Percentiles rank a stretch among this genome's conserved stretches.
Conservation (phyloP, 305 asterid species). For the Solanum hybrid region DNA sequence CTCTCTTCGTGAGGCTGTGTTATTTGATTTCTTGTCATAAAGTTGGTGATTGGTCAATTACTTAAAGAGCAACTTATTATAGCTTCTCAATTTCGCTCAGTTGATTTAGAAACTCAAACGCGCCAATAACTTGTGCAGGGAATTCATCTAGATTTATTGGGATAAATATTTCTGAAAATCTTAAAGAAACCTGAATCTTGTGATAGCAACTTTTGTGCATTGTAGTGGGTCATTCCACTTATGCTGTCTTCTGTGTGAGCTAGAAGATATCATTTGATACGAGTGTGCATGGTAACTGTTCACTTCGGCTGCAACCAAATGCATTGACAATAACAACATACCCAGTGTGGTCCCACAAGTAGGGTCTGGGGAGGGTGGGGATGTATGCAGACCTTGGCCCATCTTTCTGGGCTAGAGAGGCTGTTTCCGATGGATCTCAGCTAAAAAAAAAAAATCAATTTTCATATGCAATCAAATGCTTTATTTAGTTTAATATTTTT, state of each 20-base stretch:
- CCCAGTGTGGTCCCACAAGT: neutral
- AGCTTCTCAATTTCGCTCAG: neutral
- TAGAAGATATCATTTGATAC: neutral
- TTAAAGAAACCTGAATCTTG: neutral
- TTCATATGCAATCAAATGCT: neutral
- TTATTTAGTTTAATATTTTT: neutral
- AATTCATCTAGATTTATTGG: neutral
- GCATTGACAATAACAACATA: neutral
- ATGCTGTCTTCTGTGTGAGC: neutral
- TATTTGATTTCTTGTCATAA: neutral
- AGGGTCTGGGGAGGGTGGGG: neutral
- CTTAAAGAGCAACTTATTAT: neutral
- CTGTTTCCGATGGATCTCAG: neutral
- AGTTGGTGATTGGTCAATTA: neutral
- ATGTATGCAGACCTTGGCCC: neutral
- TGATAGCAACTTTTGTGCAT: neutral
- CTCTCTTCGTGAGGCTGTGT: neutral
- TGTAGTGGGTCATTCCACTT: neutral
- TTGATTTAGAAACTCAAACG: neutral
- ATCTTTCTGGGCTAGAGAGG: neutral
- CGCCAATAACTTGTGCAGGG: neutral
- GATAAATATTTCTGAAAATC: neutral
- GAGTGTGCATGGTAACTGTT: neutral
- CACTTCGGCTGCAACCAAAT: neutral
- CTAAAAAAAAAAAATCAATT: neutral